A percentile compares a stretch with the other conserved stretches of the same genome.
Evolutionary conservation across 2,329 filamentous ascomycete genomes (phyloP).

Genomic region (Corinectria fuckeliana): DNA sequence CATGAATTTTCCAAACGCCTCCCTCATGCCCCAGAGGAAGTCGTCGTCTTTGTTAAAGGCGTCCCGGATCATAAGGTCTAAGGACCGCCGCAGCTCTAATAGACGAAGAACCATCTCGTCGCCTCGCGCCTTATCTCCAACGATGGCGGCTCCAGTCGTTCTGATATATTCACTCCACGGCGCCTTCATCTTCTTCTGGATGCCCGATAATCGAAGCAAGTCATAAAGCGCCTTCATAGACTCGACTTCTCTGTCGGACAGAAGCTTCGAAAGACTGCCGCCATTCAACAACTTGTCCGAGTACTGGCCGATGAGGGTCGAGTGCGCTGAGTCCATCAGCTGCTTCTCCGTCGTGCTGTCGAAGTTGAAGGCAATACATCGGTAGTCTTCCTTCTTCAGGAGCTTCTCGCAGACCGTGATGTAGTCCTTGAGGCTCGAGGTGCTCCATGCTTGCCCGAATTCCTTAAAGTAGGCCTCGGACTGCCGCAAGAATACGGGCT

Average conservation of each 20-base stretch:
- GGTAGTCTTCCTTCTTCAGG: conserved; percentile 72
- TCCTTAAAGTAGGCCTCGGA: conserved; percentile 72
- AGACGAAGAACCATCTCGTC: conserved; percentile 88
- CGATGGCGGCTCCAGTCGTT: conserved; percentile 75
- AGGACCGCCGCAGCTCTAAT: conserved; percentile 77
- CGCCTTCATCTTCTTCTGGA: conserved; percentile 72
- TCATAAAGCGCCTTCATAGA: conserved; percentile 80
- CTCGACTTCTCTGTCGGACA: conserved; percentile 72
- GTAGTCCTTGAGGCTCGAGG: conserved; percentile 74
- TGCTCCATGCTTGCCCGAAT: conserved; percentile 72
- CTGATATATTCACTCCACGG: conserved; percentile 84
- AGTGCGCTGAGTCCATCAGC: conserved; percentile 75
- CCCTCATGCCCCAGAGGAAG: conserved; percentile 78
- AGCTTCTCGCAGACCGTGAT: conserved; percentile 73
- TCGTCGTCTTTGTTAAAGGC: conserved; percentile 81
- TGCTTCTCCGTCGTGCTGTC: conserved; percentile 83
- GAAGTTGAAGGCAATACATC: conserved; percentile 82
- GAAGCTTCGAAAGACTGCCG: conserved; percentile 72
- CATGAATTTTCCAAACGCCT: conserved; percentile 89
- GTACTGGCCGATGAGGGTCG: conserved; percentile 72
- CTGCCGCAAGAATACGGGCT: conserved; percentile 72
- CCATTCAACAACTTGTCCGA: conserved; percentile 69
- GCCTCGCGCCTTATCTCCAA: conserved; percentile 78
- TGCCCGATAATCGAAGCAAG: conserved; percentile 73
- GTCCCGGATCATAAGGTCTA: conserved; percentile 78